Conservation (phyloP, 345 rosid genomes). For the Aquilaria yunnanensis region DNA sequence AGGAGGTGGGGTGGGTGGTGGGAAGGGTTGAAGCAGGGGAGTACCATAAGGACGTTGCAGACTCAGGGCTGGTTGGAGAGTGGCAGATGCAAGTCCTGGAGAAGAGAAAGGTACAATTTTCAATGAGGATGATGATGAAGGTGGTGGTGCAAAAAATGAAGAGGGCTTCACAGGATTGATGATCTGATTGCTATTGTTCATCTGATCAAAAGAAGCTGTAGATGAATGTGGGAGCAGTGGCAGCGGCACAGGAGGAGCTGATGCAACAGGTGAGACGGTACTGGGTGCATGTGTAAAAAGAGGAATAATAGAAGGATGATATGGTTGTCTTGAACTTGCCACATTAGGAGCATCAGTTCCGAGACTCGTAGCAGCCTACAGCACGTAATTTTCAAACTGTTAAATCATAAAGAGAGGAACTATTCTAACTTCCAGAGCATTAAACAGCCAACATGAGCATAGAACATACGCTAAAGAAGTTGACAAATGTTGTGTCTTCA, state of each 20-base stretch:
- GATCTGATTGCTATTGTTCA: constrained; percentile 27
- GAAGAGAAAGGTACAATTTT: constrained; percentile 39
- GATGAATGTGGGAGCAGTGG: constrained; percentile 32
- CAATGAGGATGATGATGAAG: constrained; percentile 42
- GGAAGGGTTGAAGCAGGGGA: constrained; percentile 69
- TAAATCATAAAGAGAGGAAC: constrained; percentile 4
- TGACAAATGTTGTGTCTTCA: constrained; percentile 50
- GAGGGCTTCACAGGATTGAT: constrained; percentile 59
- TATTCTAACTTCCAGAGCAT: neutral
- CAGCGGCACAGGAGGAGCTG: constrained; percentile 27
- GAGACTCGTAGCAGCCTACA: constrained; percentile 35
- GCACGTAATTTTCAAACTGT: neutral
- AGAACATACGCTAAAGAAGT: constrained; percentile 49
- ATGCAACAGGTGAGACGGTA: constrained; percentile 23
- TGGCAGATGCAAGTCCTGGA: constrained; percentile 28
- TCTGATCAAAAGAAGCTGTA: constrained; percentile 31
- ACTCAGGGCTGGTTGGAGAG: constrained; percentile 42
- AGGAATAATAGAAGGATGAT: constrained; percentile 33
- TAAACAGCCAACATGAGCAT: constrained; percentile 1
- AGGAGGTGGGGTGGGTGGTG: constrained; percentile 59
- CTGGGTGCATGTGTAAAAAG: constrained; percentile 27
- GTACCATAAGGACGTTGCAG: constrained; percentile 55
- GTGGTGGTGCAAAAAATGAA: constrained; percentile 38
- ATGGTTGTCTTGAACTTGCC: constrained; percentile 28
- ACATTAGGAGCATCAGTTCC: constrained; percentile 33